These are phyloP conservation scores for Hippophae rhamnoides DNA, from an alignment of 306 rosid genomes.

Conservation along the genomic window DNA sequence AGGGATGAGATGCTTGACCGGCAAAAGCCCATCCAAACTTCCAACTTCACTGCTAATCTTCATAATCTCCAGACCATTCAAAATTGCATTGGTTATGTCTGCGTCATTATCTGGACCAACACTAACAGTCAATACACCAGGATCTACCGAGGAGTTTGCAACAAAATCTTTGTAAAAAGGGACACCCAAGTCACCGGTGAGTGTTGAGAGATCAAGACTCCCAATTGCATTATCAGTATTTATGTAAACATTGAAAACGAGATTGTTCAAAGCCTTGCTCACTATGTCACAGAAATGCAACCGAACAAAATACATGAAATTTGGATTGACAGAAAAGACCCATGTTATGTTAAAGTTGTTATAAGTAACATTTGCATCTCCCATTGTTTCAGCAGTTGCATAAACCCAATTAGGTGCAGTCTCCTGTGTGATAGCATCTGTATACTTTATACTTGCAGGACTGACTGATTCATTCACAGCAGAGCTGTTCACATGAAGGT, in stretches of 20 bases:
- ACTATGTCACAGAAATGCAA: slow-evolving; percentile 81
- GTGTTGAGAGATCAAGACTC: slow-evolving; percentile 65
- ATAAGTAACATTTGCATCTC: slow-evolving; percentile 43
- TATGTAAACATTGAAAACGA: slow-evolving; percentile 73
- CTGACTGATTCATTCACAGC: slow-evolving; percentile 45
- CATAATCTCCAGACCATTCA: slow-evolving; percentile 82
- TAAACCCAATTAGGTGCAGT: slow-evolving; percentile 85
- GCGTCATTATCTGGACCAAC: slow-evolving; percentile 78
- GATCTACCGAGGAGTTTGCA: slow-evolving; percentile 41
- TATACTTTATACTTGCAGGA: slow-evolving; percentile 57
- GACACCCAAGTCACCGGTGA: slow-evolving; percentile 49
- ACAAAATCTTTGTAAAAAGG: slow-evolving; percentile 67
- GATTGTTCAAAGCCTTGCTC: slow-evolving; percentile 55
- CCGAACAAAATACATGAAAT: slow-evolving; percentile 59
- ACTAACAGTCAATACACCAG: slow-evolving; percentile 61
- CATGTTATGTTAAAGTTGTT: slow-evolving; percentile 86
- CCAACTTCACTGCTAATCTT: slow-evolving; percentile 57
- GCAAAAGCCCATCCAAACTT: slow-evolving; percentile 56
- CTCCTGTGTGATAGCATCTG: slow-evolving; percentile 41
- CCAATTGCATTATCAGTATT: slow-evolving; percentile 51
- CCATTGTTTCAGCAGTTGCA: slow-evolving; percentile 82
- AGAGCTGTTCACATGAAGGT: slow-evolving; percentile 75
- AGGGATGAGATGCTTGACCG: slow-evolving; percentile 51
- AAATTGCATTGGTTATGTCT: slow-evolving; percentile 52
- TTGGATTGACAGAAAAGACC: slow-evolving; percentile 67